Evolutionary conservation across 305 asterid genomes (phyloP), one percentile per base, ranked within the genome.

Genomic region (Vinca major): DNA sequence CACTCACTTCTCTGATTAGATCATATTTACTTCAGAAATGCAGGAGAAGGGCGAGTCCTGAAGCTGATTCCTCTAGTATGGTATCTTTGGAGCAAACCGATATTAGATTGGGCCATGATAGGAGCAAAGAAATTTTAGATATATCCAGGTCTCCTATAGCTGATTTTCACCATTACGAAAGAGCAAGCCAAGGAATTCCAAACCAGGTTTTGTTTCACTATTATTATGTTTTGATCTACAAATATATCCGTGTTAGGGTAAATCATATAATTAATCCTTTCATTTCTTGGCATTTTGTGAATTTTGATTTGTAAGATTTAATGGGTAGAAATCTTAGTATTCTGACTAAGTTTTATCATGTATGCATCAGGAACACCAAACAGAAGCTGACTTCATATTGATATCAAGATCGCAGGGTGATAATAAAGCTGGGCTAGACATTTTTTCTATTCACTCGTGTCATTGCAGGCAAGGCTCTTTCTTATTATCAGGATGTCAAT

Each of bases 331-430:
- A 14, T 66, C 6, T 37, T 19, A 19, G 19, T 41, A 58, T 54
- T 43, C 45, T 50, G 19, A 44, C 66, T 45, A 58, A 53, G 19
- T 43, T 64, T 45, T 62, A 73, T 73, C 70, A 19, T 56, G 66
- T 63, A 65, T 69, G 74, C 48, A 48, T 73, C 73, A 89, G 99
- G 96, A 75, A 61, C 81, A 79, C 50, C 84, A 73, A 61, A 82
- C 78, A 71, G 79, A 85, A 12, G 89, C 83, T 67, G 99, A 94
- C 80, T 88, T 94, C 84, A 86, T 91, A 76, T 78, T 91, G 95
- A 76, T 94, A 67, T 83, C 91, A 48, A 87, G 78, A 77, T 70
- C 84, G 44, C 78, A 50, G 68, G 72, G 76, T 67, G 93, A 84
- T 69, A 60, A 68, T n/a, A 65, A 71, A 66, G 51, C 82, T 51